Evolutionary conservation across 202 grass and related monocot genomes (phyloP).

Genomic region (Zizania palustris): DNA sequence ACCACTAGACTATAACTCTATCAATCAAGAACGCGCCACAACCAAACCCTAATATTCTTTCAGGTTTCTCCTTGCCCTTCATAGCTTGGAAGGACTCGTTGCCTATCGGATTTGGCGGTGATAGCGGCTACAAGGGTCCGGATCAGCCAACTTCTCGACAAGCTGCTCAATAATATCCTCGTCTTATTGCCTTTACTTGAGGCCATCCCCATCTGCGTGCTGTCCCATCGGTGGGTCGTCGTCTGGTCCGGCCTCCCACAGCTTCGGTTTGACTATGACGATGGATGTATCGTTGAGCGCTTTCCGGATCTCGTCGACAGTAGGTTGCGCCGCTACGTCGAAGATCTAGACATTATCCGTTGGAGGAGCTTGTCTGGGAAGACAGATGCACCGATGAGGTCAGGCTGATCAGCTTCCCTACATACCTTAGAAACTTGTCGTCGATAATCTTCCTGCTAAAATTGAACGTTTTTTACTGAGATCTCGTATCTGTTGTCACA

Average conservation of each 20-base stretch:
- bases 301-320: not conserved
- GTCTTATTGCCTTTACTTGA: conserved; percentile 35
- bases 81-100: too few species aligned
- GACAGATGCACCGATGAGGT: not conserved
- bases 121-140: not conserved
- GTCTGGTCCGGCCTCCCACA: conserved; percentile 25
- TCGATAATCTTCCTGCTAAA: not conserved
- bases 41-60: too few species aligned
- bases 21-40: too few species aligned
- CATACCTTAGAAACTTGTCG: not conserved
- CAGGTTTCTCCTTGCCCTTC: too few species aligned
- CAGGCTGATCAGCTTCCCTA: not conserved
- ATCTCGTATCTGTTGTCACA: not conserved
- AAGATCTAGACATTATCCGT: not conserved
- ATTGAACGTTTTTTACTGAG: not conserved
- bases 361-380: not conserved
- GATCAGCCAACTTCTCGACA: conserved; percentile 41
- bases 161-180: conserved; percentile 33
- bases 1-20: too few species aligned
- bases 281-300: not conserved
- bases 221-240: conserved; percentile 32
- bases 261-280: not conserved
- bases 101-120: too few species aligned
- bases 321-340: not conserved
- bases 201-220: conserved; percentile 38